phyloP scores from a whole-genome alignment of 352 stramenopile genomes.

The Pythium plurisporium region DNA sequence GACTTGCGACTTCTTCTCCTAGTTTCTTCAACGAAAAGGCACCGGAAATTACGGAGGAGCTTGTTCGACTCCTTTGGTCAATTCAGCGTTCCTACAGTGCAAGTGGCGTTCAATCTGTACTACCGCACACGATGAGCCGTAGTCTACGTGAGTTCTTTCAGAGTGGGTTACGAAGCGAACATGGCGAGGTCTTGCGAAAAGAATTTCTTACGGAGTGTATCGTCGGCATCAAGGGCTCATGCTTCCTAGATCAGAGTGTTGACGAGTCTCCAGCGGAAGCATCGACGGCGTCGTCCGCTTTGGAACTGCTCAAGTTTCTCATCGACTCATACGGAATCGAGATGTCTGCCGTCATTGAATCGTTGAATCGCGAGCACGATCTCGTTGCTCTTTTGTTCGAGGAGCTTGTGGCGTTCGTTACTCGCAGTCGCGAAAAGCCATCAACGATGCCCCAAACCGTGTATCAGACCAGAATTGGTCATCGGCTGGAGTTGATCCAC shows the following conservation, averaged over 20 bases:
- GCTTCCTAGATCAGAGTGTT: conserved; percentile 31
- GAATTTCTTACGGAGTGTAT: conserved; percentile 71
- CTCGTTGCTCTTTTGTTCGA: conserved; percentile 80
- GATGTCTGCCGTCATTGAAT: conserved; percentile 60
- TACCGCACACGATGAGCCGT: conserved; percentile 32
- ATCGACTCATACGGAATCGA: conserved; percentile 80
- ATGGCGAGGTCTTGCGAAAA: conserved; percentile 60
- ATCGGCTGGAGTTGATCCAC: conserved; percentile 84
- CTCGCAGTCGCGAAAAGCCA: conserved; percentile 45
- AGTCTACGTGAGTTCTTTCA: conserved; percentile 78
- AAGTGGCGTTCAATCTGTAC: conserved; percentile 33
- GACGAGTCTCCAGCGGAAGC: conserved; percentile 24
- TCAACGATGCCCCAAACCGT: conserved; percentile 9
- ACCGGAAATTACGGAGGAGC: conserved; percentile 51
- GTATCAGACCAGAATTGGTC: conserved; percentile 73
- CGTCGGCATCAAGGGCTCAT: conserved; percentile 73
- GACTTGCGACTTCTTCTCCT: conserved; percentile 56
- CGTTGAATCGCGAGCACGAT: conserved; percentile 65
- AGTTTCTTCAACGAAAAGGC: conserved; percentile 71
- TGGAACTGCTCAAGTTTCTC: conserved; percentile 85
- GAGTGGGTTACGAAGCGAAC: conserved; percentile 70
- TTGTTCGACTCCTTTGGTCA: conserved; percentile 77
- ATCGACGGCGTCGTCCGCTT: conserved; percentile 52
- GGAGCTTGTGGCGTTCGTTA: conserved; percentile 77
- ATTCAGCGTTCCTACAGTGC: conserved; percentile 76